Percentiles rank a stretch among this genome's conserved stretches.
Evolutionary conservation across 192 early-diverging fungal species (phyloP).

Genomic region (Phlyctochytrium bullatum): DNA sequence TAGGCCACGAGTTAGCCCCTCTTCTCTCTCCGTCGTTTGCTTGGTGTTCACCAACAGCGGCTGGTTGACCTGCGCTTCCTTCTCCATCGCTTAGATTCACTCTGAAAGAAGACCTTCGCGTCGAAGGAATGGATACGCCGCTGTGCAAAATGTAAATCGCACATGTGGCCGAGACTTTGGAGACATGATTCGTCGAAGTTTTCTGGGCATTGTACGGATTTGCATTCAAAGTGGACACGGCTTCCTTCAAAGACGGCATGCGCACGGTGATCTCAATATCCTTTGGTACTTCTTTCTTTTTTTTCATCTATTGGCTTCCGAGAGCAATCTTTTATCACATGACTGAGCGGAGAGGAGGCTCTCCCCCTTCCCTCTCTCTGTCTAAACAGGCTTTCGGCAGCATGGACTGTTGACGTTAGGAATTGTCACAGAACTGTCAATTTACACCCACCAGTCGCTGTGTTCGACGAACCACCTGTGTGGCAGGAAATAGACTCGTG

Average conservation of each 20-base stretch:
- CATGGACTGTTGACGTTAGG: neutral
- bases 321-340: neutral
- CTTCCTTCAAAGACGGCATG: neutral
- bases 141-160: too few species aligned
- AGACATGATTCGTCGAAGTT: too few species aligned
- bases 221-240: neutral
- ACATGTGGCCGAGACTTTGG: too few species aligned
- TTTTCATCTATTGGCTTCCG: too few species aligned
- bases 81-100: too few species aligned
- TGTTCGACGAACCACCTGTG: neutral
- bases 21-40: neutral
- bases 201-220: too few species aligned
- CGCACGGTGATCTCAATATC: neutral
- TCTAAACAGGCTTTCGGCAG: neutral
- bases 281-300: neutral
- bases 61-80: too few species aligned
- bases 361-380: neutral
- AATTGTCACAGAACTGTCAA: neutral
- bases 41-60: too few species aligned
- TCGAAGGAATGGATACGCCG: too few species aligned
- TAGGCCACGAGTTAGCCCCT: neutral
- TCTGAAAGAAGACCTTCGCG: too few species aligned
- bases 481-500: too few species aligned
- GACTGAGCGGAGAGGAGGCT: too few species aligned
- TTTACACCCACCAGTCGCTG: neutral